Evolutionary conservation across 2,329 filamentous ascomycete species (phyloP), one percentile per base, ranked within the genome.

Genomic region (Sporothrix dimorphospora): DNA sequence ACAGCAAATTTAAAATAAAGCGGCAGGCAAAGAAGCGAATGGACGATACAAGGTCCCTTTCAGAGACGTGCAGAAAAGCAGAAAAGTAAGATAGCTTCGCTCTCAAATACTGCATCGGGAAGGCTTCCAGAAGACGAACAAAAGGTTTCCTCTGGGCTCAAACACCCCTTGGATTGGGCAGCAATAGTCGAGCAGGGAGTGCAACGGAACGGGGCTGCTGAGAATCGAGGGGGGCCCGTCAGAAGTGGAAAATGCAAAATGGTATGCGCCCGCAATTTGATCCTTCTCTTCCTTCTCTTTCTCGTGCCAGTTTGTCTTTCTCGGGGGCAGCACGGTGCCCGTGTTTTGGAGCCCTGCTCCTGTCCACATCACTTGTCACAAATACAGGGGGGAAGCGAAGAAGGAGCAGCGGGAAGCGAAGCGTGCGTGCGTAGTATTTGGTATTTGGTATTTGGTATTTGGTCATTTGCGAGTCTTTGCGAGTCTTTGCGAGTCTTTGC

Each of bases 71-170:
- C 57, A 63, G 57, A 12, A 42, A 63, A 16, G 14, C 5, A 6
- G 14, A 63, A 42, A n/a, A 38, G 9, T 27, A 24, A 9, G 45
- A 24, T 34, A 57, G 27, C 24, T n/a, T 51, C 42, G 63, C 63
- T 51, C 63, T 12, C 42, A n/a, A 19, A n/a, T 65, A 24, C 69
- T 65, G 34, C 19, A 53, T 71, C 34, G 47, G 69, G 69, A 71
- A 71, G 38, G 57, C 57, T 71, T 71, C 69, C 57, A 71, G 69
- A 71, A 57, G n/a, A 57, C 24, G 24, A 19, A 61, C 16, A 38
- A 61, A 61, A 16, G n/a, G 57, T 40, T 61, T 4, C n/a, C 30
- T 42, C 34, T 38, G 27, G 21, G 19, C 30, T 61, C 55, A 42
- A 65, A 65, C 38, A 42, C 57, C 61, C 40, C 63, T 67, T 30